Conservation (phyloP, 1,139 yeast species). For the Geotrichum cucujoidarum region DNA sequence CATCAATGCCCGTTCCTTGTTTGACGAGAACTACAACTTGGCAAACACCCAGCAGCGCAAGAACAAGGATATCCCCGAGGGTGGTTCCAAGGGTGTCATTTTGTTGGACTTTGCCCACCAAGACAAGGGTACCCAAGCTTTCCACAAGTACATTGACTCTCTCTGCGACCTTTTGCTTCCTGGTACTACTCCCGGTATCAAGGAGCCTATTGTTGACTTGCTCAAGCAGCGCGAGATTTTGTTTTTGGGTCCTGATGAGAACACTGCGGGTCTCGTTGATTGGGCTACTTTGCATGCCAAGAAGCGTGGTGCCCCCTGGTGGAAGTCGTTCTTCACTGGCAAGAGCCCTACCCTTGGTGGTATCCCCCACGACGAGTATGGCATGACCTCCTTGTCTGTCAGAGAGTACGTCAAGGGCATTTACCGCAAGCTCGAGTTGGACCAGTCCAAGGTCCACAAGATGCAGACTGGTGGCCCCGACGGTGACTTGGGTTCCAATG, state of each 20-base stretch:
- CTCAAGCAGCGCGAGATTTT: conserved; percentile 81
- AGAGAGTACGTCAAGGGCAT: conserved; percentile 88
- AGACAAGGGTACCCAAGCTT: conserved; percentile 77
- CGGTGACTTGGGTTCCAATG: conserved; percentile 96
- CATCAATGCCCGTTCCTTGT: conserved; percentile 78
- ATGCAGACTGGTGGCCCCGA: conserved; percentile 99
- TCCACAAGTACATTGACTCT: conserved; percentile 89
- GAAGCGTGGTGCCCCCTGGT: conserved; percentile 93
- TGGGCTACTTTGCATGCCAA: conserved; percentile 99
- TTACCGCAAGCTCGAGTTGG: conserved; percentile 68
- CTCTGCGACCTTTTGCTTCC: conserved; percentile 80
- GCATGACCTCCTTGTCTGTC: conserved; percentile 95
- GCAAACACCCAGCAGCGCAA: conserved; percentile 96
- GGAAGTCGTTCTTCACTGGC: conserved; percentile 98
- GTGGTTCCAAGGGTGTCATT: conserved; percentile 97
- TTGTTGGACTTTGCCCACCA: conserved; percentile 73
- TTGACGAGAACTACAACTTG: conserved; percentile 93
- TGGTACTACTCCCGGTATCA: conserved; percentile 65
- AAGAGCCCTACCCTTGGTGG: conserved; percentile 91
- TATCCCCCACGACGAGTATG: conserved; percentile 96
- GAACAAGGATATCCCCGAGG: conserved; percentile 98
- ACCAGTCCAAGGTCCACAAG: conserved; percentile 60
- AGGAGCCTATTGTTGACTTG: conserved; percentile 81
- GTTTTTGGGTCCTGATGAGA: conserved; percentile 98
- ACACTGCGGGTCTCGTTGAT: conserved; percentile 90